Percentiles rank a stretch among this genome's conserved stretches.
Conservation (phyloP, 2,329 filamentous ascomycete species). For the Alternaria sp. region DNA sequence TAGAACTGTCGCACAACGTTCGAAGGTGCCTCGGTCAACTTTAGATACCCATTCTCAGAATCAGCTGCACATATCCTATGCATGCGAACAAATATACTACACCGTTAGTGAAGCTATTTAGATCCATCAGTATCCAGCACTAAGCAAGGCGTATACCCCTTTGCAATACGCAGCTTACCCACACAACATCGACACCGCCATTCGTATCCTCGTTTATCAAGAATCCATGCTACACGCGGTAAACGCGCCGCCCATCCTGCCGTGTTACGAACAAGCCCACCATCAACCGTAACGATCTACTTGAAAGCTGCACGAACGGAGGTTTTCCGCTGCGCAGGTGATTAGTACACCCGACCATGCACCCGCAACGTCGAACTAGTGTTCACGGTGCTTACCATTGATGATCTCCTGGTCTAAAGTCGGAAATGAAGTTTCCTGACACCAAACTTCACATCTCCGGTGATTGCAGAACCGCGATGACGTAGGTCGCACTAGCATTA, state of each 20-base stretch:
- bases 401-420: background rate
- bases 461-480: background rate
- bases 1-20: background rate
- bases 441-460: background rate
- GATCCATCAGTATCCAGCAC: background rate
- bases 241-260: background rate
- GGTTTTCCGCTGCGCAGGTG: background rate
- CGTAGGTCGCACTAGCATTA: background rate
- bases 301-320: background rate
- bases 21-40: background rate
- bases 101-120: background rate
- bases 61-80: background rate
- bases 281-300: background rate
- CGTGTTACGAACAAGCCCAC: background rate
- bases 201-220: background rate
- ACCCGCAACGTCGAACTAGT: background rate
- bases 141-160: background rate
- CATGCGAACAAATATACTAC: background rate
- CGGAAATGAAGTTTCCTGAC: background rate
- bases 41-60: background rate
- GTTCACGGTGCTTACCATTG: slow-evolving; percentile 1
- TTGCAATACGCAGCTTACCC: background rate
- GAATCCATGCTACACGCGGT: slow-evolving; percentile 1
- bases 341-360: background rate
- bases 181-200: background rate